Conservation (phyloP, 257 asterid genomes). For the Solanum dulcamara region DNA sequence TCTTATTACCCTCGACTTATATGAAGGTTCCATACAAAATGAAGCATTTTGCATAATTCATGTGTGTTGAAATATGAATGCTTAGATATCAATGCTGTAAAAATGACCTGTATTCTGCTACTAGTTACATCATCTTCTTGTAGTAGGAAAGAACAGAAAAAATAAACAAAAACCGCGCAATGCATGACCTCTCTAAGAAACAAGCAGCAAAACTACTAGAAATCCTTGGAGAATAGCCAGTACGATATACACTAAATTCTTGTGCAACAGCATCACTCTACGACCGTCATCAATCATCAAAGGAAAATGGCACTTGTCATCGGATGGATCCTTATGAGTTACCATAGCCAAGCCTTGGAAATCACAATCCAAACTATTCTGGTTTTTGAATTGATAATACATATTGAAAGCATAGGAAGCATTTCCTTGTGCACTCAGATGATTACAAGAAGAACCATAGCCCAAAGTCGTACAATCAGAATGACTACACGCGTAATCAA, state of each 20-base stretch:
- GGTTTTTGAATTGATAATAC: slow-evolving; percentile 76
- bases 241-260: slow-evolving; percentile 44
- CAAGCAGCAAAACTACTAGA: slow-evolving; percentile 62
- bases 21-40: no score
- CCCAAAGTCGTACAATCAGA: slow-evolving; percentile 89
- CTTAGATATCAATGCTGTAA: background rate
- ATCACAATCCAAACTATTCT: slow-evolving; percentile 77
- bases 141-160: background rate
- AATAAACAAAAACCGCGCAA: background rate
- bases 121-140: background rate
- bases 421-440: slow-evolving; percentile 44
- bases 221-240: slow-evolving; percentile 60
- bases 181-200: slow-evolving; percentile 16
- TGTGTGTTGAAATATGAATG: background rate
- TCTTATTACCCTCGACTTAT: no score
- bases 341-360: slow-evolving; percentile 58
- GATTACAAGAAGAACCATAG: slow-evolving; percentile 84
- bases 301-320: slow-evolving; percentile 49
- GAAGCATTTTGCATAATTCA: no score
- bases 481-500: slow-evolving; percentile 74
- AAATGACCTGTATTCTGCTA: background rate
- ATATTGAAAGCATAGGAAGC: slow-evolving; percentile 96
- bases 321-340: slow-evolving; percentile 76
- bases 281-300: slow-evolving; percentile 61
- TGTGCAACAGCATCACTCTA: slow-evolving; percentile 44